A percentile compares a stretch with the other conserved stretches of the same genome.
Conservation (phyloP, 1,284 basidiomycete species). For the Quambalaria eucalypti region DNA sequence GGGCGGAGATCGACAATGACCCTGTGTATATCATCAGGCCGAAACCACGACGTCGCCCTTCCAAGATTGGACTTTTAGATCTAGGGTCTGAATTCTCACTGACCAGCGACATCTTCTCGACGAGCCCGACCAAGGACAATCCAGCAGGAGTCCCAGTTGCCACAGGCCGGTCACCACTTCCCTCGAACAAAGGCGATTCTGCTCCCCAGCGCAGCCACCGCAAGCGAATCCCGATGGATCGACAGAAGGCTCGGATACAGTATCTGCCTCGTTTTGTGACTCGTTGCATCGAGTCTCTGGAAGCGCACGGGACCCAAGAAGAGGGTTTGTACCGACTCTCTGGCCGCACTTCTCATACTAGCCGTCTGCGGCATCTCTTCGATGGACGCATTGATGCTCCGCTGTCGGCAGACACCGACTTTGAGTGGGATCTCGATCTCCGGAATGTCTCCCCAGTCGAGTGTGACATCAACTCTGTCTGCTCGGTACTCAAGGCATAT, state of each 20-base stretch:
- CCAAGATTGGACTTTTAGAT: no score
- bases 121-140: no score
- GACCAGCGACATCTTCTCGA: no score
- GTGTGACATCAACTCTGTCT: constrained; percentile 42
- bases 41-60: no score
- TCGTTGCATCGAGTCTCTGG: constrained; percentile 38
- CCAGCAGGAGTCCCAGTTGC: no score
- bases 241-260: constrained; percentile 21
- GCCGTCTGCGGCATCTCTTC: constrained; percentile 25
- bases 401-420: not conserved
- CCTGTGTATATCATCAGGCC: no score
- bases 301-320: constrained; percentile 34
- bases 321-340: constrained; percentile 43
- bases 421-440: constrained; percentile 19
- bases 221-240: no score
- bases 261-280: constrained; percentile 33
- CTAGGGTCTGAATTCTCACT: no score
- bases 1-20: no score
- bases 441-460: constrained; percentile 36
- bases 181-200: no score
- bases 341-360: constrained; percentile 38
- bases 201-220: no score
- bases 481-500: constrained; percentile 41
- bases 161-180: no score
- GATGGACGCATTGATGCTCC: constrained; percentile 10